Evolutionary conservation across 805 yeast genomes (phyloP).

Genomic region (Candida bentonensis): DNA sequence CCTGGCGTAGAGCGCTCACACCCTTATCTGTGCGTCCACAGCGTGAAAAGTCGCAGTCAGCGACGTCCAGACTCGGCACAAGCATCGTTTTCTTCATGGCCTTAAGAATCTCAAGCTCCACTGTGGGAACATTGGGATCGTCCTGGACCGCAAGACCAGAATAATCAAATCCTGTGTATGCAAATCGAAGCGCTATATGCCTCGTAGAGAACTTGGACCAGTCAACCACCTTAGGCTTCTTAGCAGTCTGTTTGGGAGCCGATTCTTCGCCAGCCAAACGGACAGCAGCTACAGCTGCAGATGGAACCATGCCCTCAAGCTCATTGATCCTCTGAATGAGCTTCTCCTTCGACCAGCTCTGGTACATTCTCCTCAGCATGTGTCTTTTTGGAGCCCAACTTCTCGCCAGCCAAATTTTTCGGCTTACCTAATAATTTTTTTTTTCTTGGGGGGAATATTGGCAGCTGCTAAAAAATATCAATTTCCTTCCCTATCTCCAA

Average conservation of each 20-base stretch:
- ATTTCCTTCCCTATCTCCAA: too few species aligned
- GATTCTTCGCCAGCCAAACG: slow-evolving; percentile 3
- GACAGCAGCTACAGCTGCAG: slow-evolving; percentile 2
- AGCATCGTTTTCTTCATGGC: slow-evolving; percentile 58
- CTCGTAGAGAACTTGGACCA: slow-evolving; percentile 50
- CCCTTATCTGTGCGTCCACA: slow-evolving; percentile 95
- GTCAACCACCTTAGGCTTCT: slow-evolving; percentile 39
- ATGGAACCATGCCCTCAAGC: slow-evolving; percentile 30
- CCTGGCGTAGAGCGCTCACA: slow-evolving; percentile 96
- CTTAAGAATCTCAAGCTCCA: slow-evolving; percentile 61
- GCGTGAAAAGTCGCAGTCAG: slow-evolving; percentile 60
- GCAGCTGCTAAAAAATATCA: too few species aligned
- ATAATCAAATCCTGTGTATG: slow-evolving; percentile 87
- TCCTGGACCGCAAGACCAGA: slow-evolving; percentile 78
- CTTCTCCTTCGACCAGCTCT: slow-evolving; percentile 48
- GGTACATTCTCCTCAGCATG: slow-evolving; percentile 3
- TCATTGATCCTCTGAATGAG: slow-evolving; percentile 42
- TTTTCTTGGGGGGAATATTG: too few species aligned
- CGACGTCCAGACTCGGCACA: slow-evolving; percentile 41
- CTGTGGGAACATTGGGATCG: slow-evolving; percentile 70
- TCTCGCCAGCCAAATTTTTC: neutral
- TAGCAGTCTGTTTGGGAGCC: slow-evolving; percentile 10
- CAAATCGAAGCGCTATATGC: slow-evolving; percentile 65
- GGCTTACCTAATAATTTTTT: neutral
- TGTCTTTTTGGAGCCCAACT: neutral